phyloP scores from a whole-genome alignment of 2,329 filamentous ascomycete species.

The Aspergillus versicolor region DNA sequence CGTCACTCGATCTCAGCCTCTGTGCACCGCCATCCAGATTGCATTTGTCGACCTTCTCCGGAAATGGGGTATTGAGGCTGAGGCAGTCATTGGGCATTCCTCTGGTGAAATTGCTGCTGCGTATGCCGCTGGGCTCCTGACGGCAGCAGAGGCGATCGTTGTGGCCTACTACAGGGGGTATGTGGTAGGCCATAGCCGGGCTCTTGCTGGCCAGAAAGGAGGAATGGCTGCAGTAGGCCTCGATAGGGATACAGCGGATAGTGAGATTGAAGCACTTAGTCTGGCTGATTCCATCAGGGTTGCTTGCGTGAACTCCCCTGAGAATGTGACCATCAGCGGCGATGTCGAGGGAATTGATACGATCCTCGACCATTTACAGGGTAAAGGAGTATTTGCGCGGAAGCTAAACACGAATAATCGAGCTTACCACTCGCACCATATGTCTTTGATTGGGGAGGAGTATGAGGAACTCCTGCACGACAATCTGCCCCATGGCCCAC shows the following conservation, averaged over 20 bases:
- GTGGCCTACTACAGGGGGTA: neutral
- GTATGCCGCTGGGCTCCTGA: neutral
- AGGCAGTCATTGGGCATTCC: conserved; percentile 49
- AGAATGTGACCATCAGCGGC: conserved; percentile 47
- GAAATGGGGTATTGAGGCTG: conserved; percentile 33
- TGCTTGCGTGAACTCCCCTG: conserved; percentile 42
- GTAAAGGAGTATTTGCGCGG: conserved; percentile 36
- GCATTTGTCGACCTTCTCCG: conserved; percentile 26
- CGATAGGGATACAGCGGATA: neutral
- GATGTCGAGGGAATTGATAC: conserved; percentile 38
- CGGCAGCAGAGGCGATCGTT: neutral
- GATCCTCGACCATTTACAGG: conserved; percentile 25
- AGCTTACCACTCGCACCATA: conserved; percentile 49
- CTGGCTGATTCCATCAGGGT: conserved; percentile 25
- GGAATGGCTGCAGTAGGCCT: neutral
- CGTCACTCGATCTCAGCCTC: conserved; percentile 18
- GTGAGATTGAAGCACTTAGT: neutral
- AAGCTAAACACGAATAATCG: conserved; percentile 40
- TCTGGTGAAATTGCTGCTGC: conserved; percentile 48
- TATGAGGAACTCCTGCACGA: neutral
- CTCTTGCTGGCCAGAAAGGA: neutral
- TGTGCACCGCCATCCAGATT: conserved; percentile 30
- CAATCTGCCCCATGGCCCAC: neutral
- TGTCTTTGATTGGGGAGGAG: conserved; percentile 24
- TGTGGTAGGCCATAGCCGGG: neutral